Base-by-base conservation (phyloP, 108 stramenopile genomes). In the Nitzschia sp. region DNA sequence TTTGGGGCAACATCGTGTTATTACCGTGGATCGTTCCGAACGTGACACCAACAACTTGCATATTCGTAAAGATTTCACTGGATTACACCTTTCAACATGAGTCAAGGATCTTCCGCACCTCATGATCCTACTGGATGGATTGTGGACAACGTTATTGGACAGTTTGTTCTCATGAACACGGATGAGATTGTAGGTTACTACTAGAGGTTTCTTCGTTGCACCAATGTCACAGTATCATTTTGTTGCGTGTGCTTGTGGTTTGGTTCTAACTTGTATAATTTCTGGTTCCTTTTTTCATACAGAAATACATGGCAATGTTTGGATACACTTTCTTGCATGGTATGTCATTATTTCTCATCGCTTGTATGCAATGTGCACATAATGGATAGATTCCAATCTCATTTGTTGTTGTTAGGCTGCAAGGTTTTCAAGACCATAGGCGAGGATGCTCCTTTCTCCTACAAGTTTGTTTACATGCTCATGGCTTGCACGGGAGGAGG, bases 401-500 rank as follows among this genome's bases (percentile, higher is more conserved):
- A 34, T 34, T 34, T 1, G 1, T 34, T 34, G 29, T 5, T 34
- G 29, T 34, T 65, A 62, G 61, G 87, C 10, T 77, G 82, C 78
- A 93, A 93, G 67, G 78, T 93, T 8, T 93, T 89, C 65, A 63
- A 75, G 12, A 70, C 73, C n/a, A 57, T 81, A 3, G 63, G 60
- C 22, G 34, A 29, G 11, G 67, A 77, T 17, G 59, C 72, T 25
- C 46, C 87, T 10, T 37, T 81, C 53, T 81, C 89, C 8, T 94
- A 85, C 83, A 86, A 83, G 61, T 80, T 95, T 57, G 63, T 95
- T 50, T 66, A 48, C 65, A 75, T 90, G 83, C 78, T 89, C 40
- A 60, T 92, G 11, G 82, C 83, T 9, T 92, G 87, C 54, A 91
- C 88, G n/a, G 94, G 94, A 20, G 94, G 94, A 10, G 94, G 94